Evolutionary conservation across 2,329 filamentous ascomycete genomes (phyloP).

Genomic region (Phymatotrichopsis omnivora): DNA sequence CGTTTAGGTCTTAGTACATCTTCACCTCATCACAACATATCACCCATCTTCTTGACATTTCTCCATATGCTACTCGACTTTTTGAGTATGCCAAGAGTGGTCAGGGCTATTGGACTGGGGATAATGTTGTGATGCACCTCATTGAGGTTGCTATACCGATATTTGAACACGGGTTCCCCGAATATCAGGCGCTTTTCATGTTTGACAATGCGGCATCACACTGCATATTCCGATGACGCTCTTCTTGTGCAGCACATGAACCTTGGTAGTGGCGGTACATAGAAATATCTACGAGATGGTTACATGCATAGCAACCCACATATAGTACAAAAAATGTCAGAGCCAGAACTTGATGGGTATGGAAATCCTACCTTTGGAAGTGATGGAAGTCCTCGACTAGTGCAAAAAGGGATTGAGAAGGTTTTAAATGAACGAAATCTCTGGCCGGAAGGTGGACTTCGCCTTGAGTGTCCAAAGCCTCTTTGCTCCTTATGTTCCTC

Average conservation of each 20-base stretch:
- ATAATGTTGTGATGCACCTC: conserved; percentile 7
- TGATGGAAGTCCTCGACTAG: too few species aligned
- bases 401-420: conserved; percentile 9
- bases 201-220: conserved; percentile 17
- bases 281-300: conserved; percentile 10
- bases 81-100: conserved; percentile 2
- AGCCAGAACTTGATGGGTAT: neutral
- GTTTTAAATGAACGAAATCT: conserved; percentile 4
- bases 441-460: conserved; percentile 2
- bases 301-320: neutral
- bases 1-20: neutral
- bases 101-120: conserved; percentile 8
- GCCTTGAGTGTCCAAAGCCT: neutral
- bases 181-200: conserved; percentile 8
- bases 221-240: conserved; percentile 1
- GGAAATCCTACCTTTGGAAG: neutral
- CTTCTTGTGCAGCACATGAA: conserved; percentile 1
- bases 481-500: neutral
- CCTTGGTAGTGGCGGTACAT: neutral
- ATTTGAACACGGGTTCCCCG: conserved; percentile 6
- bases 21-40: neutral
- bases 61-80: conserved; percentile 4
- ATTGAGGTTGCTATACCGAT: conserved; percentile 3
- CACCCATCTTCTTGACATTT: neutral
- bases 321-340: neutral